Evolutionary conservation across 306 rosid genomes (phyloP).

Genomic region (Biancaea sappan): DNA sequence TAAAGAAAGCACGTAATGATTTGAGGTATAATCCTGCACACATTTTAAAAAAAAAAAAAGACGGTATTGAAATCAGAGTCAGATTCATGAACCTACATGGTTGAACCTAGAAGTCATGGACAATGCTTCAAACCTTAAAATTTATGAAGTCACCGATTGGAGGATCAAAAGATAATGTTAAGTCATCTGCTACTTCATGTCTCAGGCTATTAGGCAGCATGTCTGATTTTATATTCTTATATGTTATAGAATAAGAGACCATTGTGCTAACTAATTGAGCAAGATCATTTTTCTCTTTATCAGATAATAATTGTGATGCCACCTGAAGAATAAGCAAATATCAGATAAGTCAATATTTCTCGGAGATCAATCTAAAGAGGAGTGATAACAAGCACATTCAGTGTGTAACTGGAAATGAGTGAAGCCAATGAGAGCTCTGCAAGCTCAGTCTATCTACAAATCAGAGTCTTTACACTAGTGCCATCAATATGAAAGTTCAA

Average conservation of each 20-base stretch:
- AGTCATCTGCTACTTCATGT: conserved; percentile 56
- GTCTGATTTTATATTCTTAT: conserved; percentile 58
- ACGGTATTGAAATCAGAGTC: conserved; percentile 27
- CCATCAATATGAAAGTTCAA: conserved; percentile 14
- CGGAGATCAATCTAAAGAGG: background rate
- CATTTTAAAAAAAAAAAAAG: conserved; percentile 25
- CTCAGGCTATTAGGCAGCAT: conserved; percentile 42
- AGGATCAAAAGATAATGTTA: conserved; percentile 69
- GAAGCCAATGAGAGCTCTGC: conserved; percentile 20
- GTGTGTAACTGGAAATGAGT: conserved; percentile 8
- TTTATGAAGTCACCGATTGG: conserved; percentile 64
- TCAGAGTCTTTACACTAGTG: conserved; percentile 22
- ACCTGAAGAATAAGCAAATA: conserved; percentile 51
- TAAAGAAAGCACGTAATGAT: conserved; percentile 64
- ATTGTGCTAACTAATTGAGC: conserved; percentile 73
- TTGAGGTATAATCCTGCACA: conserved; percentile 73
- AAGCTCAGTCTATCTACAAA: conserved; percentile 26
- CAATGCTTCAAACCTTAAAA: conserved; percentile 70
- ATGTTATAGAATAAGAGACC: conserved; percentile 80
- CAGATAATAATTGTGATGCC: conserved; percentile 72
- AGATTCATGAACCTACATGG: conserved; percentile 22
- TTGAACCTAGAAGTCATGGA: conserved; percentile 14
- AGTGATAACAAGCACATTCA: background rate
- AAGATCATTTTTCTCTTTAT: conserved; percentile 76
- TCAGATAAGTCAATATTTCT: conserved; percentile 34